Base-by-base conservation (phyloP, 495 filamentous ascomycete species). In the Neurospora sp. region DNA sequence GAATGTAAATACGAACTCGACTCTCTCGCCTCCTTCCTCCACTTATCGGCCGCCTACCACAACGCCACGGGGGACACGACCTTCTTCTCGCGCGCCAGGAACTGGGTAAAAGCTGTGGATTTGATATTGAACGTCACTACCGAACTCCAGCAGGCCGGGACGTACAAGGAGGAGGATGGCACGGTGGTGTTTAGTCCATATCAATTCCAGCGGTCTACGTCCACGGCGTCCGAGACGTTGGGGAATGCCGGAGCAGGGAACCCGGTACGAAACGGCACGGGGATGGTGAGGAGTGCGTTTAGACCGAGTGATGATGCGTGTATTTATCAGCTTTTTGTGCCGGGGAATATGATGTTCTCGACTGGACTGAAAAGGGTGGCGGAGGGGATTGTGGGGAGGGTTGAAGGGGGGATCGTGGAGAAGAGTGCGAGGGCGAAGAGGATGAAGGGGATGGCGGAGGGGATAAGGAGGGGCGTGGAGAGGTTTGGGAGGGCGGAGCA, bases 1-100 rank as follows among this genome's bases (percentile, higher is more conserved):
- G 80, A 80, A 71, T 83, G 80, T 75, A 90, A 90, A 79, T 90
- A 87, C 76, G 89, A 90, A 77, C 83, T 91, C 27, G 89, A 90
- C 76, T 90, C 87, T 6, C 82, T 90, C 4, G 88, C 88, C 1
- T 87, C 88, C 1, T 90, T 91, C 77, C 79, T 90, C 39, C 84
- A 90, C 76, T 79, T 90, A 40, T 87, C 84, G 0, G 81, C 78
- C 11, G 84, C 89, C 49, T 90, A 90, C 78, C 89, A 88, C 73
- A 81, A 83, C 16, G 82, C 84, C 10, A 90, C 89, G 6, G 72
- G 80, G 2, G 88, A 90, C 74, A 75, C 82, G 9, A 79, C 75
- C 3, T 90, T 90, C 76, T 90, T 91, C 78, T 80, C 79, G 38
- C 85, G 85, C 42, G 88, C 84, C 77, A 75, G 80, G 23, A 44